Percentiles rank a stretch among this genome's conserved stretches.
Evolutionary conservation across 345 rosid species (phyloP).

Genomic region (Iberis pinnata): DNA sequence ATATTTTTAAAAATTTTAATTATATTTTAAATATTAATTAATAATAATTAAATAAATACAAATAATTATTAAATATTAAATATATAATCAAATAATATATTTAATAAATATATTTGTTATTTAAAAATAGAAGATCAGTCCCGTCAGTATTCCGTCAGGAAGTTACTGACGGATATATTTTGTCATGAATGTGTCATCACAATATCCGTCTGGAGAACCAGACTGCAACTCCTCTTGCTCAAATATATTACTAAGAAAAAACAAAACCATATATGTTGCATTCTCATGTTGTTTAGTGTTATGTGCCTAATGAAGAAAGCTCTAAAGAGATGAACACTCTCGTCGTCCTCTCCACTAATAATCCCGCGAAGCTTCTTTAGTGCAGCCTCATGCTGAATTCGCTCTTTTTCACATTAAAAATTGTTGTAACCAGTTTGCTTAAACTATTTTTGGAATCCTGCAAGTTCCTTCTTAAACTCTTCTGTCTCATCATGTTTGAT

Average conservation of each 20-base stretch:
- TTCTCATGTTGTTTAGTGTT: constrained; percentile 37
- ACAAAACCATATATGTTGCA: constrained; percentile 55
- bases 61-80: too few relatives aligned
- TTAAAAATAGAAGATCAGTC: too few relatives aligned
- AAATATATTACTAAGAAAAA: constrained; percentile 48
- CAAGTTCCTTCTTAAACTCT: constrained; percentile 36
- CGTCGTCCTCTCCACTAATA: constrained; percentile 39
- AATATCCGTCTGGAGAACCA: constrained; percentile 49
- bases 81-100: too few relatives aligned
- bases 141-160: too few relatives aligned
- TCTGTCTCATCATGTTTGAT: constrained; percentile 51
- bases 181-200: too few relatives aligned
- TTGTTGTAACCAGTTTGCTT: constrained; percentile 27
- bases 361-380: constrained; percentile 36
- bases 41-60: too few relatives aligned
- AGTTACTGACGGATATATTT: too few relatives aligned
- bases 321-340: constrained; percentile 56
- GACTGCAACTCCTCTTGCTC: constrained; percentile 43
- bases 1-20: too few relatives aligned
- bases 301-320: constrained; percentile 31
- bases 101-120: too few relatives aligned
- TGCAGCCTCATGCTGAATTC: constrained; percentile 35
- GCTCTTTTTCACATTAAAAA: constrained; percentile 31
- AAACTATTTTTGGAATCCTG: constrained; percentile 38
- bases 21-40: too few relatives aligned